These are phyloP conservation scores for Circinella umbellata DNA, from an alignment of 371 early-diverging fungal genomes.

Conservation along the genomic window DNA sequence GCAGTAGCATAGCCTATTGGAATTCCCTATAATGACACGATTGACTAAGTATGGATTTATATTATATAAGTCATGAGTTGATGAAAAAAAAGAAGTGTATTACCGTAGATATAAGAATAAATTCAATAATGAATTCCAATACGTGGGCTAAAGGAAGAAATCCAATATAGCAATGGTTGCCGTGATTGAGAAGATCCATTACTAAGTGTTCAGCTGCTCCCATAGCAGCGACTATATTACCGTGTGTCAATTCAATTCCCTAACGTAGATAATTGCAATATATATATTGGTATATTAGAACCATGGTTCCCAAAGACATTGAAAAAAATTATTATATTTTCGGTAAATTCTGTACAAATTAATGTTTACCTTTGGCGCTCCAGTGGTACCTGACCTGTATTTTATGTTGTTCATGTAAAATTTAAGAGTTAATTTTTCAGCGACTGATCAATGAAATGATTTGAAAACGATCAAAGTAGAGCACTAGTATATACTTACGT, in stretches of 20 bases:
- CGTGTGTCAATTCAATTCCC: conserved; percentile 69
- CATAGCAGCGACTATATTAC: conserved; percentile 74
- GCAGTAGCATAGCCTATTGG: conserved; percentile 84
- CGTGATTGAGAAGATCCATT: conserved; percentile 39
- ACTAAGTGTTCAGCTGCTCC: conserved; percentile 55
- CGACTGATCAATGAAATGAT: too few species aligned
- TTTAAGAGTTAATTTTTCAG: too few species aligned
- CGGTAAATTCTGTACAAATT: too few species aligned
- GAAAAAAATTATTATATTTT: too few species aligned
- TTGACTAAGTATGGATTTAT: too few species aligned
- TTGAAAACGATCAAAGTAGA: neutral
- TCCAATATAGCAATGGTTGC: conserved; percentile 70
- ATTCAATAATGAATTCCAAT: conserved; percentile 77
- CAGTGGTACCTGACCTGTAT: conserved; percentile 83
- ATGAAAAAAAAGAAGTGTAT: neutral
- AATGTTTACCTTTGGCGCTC: conserved; percentile 60
- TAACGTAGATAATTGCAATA: too few species aligned
- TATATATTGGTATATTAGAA: too few species aligned
- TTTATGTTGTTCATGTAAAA: too few species aligned
- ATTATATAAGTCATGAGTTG: conserved; percentile 12
- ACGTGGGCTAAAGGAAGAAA: conserved; percentile 94
- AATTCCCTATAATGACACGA: conserved; percentile 37
- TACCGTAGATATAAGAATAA: conserved; percentile 50
- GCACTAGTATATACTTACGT: conserved; percentile 20
- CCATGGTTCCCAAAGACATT: too few species aligned